These are phyloP conservation scores for Hypoxylon trugodes DNA, from an alignment of 495 filamentous ascomycete species.

Conservation along the genomic window DNA sequence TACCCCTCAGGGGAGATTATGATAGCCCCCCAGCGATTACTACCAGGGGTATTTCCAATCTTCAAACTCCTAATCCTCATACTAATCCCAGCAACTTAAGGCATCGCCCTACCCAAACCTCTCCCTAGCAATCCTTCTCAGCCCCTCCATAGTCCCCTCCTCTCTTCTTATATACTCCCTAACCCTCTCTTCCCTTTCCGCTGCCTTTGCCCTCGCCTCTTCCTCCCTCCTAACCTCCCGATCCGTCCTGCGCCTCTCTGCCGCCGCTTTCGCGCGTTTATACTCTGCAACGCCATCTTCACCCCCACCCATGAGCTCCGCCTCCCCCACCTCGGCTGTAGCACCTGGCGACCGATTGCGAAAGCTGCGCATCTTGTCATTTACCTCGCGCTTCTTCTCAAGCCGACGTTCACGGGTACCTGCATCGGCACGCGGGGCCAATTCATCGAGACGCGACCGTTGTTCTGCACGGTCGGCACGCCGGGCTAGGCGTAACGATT, in stretches of 20 bases:
- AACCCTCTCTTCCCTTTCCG: constrained; percentile 71
- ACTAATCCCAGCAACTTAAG: neutral
- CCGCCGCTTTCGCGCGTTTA: constrained; percentile 60
- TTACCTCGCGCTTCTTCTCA: constrained; percentile 75
- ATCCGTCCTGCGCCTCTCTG: constrained; percentile 70
- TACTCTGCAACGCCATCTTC: constrained; percentile 65
- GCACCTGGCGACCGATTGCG: constrained; percentile 64
- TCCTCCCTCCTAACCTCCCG: constrained; percentile 72
- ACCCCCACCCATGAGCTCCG: constrained; percentile 68
- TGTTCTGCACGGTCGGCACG: constrained; percentile 68
- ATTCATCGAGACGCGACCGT: constrained; percentile 75
- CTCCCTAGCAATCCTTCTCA: constrained; percentile 67
- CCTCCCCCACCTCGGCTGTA: constrained; percentile 63
- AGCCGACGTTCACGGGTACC: constrained; percentile 85
- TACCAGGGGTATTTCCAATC: too few species aligned
- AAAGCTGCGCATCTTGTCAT: constrained; percentile 67
- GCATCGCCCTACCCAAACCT: constrained; percentile 60
- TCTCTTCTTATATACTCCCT: constrained; percentile 65
- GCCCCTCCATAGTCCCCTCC: constrained; percentile 71
- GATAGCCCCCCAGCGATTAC: too few species aligned
- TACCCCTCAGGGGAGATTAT: too few species aligned
- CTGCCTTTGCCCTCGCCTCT: constrained; percentile 63
- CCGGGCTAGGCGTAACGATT: constrained; percentile 66
- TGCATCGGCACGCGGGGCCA: constrained; percentile 82
- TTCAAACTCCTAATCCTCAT: neutral